Evolutionary conservation across 2,329 filamentous ascomycete species (phyloP).

Genomic region (Trichoderma sp.): DNA sequence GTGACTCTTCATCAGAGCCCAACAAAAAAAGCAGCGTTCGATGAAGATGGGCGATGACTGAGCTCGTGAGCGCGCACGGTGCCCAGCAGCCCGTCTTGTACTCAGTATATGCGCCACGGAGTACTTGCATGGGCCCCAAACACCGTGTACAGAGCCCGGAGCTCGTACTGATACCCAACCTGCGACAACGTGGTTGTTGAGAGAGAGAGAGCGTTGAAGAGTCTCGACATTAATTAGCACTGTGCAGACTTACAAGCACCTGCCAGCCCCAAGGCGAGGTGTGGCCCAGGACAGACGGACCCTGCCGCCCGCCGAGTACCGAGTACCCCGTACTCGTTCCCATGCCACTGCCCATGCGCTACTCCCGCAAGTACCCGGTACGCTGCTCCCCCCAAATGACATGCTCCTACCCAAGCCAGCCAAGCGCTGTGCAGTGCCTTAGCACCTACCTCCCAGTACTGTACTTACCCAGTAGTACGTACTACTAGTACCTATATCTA

Average conservation of each 20-base stretch:
- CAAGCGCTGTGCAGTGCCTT: neutral
- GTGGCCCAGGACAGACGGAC: neutral
- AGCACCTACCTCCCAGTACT: too few relatives aligned
- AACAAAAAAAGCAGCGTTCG: neutral
- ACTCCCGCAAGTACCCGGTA: neutral
- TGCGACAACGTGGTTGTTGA: neutral
- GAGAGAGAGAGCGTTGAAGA: too few relatives aligned
- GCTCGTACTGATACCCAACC: slow-evolving; percentile 10
- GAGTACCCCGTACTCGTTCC: neutral
- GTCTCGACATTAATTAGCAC: too few relatives aligned
- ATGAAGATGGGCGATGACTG: neutral
- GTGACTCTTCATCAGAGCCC: slow-evolving; percentile 3
- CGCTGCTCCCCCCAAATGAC: neutral
- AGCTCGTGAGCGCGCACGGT: neutral
- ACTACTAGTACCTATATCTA: too few relatives aligned
- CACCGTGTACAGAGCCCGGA: slow-evolving; percentile 6
- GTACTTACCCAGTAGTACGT: too few relatives aligned
- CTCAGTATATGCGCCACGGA: slow-evolving; percentile 5
- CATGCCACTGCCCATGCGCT: neutral
- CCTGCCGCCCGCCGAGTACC: neutral
- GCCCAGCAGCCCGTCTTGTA: neutral
- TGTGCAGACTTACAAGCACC: too few relatives aligned
- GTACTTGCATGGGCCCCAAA: slow-evolving; percentile 17
- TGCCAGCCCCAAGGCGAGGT: neutral
- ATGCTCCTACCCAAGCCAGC: neutral